A percentile compares a stretch with the other conserved stretches of the same genome.
phyloP scores from a whole-genome alignment of 2,329 filamentous ascomycete genomes.

The Pseudogymnoascus sp. region DNA sequence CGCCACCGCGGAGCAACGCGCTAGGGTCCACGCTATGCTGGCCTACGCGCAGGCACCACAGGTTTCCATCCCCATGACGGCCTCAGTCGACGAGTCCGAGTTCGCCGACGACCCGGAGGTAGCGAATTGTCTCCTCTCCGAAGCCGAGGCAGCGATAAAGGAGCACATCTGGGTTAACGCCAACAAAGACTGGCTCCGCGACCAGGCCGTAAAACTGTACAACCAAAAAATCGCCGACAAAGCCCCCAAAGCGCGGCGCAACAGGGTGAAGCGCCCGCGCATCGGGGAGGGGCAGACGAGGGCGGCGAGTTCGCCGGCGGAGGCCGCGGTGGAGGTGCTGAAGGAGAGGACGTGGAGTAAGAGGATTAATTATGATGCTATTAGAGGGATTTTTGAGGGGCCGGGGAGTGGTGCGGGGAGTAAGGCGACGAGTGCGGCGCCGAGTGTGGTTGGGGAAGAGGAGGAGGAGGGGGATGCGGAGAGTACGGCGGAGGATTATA shows the following conservation, averaged over 20 bases:
- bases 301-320: slow-evolving; percentile 58
- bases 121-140: slow-evolving; percentile 63
- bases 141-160: slow-evolving; percentile 71
- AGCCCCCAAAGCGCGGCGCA: slow-evolving; percentile 48
- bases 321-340: slow-evolving; percentile 60
- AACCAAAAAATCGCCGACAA: slow-evolving; percentile 56
- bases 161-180: slow-evolving; percentile 90
- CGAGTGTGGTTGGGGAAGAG: slow-evolving; percentile 19
- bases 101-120: slow-evolving; percentile 90
- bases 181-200: slow-evolving; percentile 87
- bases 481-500: not conserved
- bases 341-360: slow-evolving; percentile 62
- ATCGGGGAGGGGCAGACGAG: slow-evolving; percentile 59
- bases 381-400: slow-evolving; percentile 48
- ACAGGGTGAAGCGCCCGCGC: slow-evolving; percentile 46
- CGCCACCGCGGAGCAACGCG: slow-evolving; percentile 49
- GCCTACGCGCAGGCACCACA: slow-evolving; percentile 41
- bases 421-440: slow-evolving; percentile 35
- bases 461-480: not conserved
- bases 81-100: slow-evolving; percentile 67
- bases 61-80: slow-evolving; percentile 47
- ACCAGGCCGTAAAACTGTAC: slow-evolving; percentile 76
- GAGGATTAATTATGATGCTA: slow-evolving; percentile 65
- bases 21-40: slow-evolving; percentile 45
- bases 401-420: slow-evolving; percentile 39